Conservation (phyloP, 441 rosid genomes). For the Pelargonium cotyledonis region DNA sequence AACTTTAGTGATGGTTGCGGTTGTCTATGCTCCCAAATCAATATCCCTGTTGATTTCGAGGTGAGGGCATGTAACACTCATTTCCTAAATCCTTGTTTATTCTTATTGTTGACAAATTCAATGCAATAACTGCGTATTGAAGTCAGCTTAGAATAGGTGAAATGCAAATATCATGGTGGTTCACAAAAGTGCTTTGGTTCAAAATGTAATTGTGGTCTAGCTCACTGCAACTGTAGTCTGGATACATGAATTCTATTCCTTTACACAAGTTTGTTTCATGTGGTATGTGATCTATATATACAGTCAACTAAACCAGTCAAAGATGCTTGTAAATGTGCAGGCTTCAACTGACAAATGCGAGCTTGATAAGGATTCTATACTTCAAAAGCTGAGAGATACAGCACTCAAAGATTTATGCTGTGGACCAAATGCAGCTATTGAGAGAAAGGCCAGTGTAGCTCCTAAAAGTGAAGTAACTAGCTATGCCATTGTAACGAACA, state of each 20-base stretch:
- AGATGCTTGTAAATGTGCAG: slow-evolving; percentile 29
- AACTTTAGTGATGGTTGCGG: slow-evolving; percentile 78
- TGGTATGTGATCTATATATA: neutral
- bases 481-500: slow-evolving; percentile 60
- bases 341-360: slow-evolving; percentile 30
- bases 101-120: neutral
- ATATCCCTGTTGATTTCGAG: slow-evolving; percentile 61
- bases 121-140: neutral
- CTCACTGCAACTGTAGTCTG: neutral
- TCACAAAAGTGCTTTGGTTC: neutral
- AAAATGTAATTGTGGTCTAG: neutral
- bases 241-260: neutral
- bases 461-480: slow-evolving; percentile 51
- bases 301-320: neutral
- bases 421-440: slow-evolving; percentile 50
- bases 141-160: neutral
- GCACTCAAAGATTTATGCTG: slow-evolving; percentile 45
- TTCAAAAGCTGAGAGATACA: slow-evolving; percentile 43
- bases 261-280: neutral
- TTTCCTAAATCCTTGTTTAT: neutral
- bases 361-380: slow-evolving; percentile 36
- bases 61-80: slow-evolving; percentile 29
- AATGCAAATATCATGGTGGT: neutral
- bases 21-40: slow-evolving; percentile 47
- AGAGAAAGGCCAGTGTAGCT: slow-evolving; percentile 34